Base-by-base conservation (phyloP, 208 protist species). In the Trypanosoma vivax region DNA sequence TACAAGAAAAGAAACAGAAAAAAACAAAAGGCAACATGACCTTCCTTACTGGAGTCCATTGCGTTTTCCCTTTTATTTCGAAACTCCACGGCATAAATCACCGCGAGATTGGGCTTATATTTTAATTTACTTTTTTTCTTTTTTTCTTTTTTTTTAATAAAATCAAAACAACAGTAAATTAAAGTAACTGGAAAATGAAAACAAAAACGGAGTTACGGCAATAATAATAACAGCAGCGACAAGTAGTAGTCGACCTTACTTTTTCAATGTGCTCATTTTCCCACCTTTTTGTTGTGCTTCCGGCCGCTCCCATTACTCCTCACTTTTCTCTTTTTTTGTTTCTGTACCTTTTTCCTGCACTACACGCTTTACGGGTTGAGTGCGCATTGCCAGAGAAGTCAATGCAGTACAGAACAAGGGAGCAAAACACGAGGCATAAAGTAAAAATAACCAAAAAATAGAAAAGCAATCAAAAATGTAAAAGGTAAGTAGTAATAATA, bases 1-100 rank as follows among this genome's bases (percentile, higher is more conserved):
- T 51, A 51, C 39, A 14, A 39, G 13, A 14, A 47, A 47, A 23
- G 9, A 30, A 47, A 30, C 41, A 47, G 9, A 47, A 16, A 30
- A 16, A 47, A 23, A 16, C 23, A 23, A 30, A 9, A 30, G 41
- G 14, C 9, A n/a, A n/a, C n/a, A n/a, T n/a, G n/a, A n/a, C n/a
- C n/a, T n/a, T n/a, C n/a, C n/a, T n/a, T n/a, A n/a, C n/a, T n/a
- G n/a, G n/a, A n/a, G n/a, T n/a, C n/a, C n/a, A n/a, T n/a, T n/a
- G n/a, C 25, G 35, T 14, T 47, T 41, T 29, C 25, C 18, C 16
- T 1, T 9, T 53, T 29, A 1, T 40, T 3, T 53, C 18, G n/a
- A 11, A 11, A 37, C 19, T 53, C 18, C n/a, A 34, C 47, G 9
- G n/a, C n/a, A n/a, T n/a, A n/a, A n/a, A n/a, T n/a, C n/a, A n/a